Evolutionary conservation across 1,139 yeast genomes (phyloP).

Genomic region (Kodamaea fungicola): DNA sequence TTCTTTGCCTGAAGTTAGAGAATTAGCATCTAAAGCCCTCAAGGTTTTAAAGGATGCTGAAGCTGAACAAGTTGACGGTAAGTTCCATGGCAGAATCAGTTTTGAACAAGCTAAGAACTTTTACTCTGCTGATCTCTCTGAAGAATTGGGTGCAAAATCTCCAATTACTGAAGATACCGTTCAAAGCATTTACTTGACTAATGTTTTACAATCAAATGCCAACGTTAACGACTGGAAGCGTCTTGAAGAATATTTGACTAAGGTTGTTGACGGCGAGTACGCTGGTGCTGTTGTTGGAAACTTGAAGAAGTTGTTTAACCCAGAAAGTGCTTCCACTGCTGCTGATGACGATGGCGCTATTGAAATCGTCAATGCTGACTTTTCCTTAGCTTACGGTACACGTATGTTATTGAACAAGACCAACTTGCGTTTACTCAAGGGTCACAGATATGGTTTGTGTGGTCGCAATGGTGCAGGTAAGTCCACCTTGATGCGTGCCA

Average conservation of each 20-base stretch:
- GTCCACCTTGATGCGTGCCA: conserved; percentile 95
- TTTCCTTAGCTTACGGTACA: conserved; percentile 95
- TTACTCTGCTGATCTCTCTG: conserved; percentile 34
- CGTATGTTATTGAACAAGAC: conserved; percentile 96
- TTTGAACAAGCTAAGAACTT: conserved; percentile 51
- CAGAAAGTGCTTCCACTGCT: conserved; percentile 49
- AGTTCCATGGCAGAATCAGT: conserved; percentile 72
- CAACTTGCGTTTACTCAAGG: conserved; percentile 78
- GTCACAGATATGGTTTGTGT: conserved; percentile 96
- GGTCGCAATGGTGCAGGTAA: conserved; percentile 99
- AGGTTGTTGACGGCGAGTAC: conserved; percentile 38
- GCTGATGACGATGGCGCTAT: conserved; percentile 53
- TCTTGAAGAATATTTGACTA: conserved; percentile 52
- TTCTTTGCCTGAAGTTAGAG: conserved; percentile 95
- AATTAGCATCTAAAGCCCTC: conserved; percentile 82
- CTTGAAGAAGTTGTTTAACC: conserved; percentile 65
- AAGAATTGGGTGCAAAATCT: conserved; percentile 18
- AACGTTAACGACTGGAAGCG: conserved; percentile 91
- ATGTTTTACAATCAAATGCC: conserved; percentile 65
- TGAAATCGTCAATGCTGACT: conserved; percentile 89
- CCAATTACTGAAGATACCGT: conserved; percentile 23
- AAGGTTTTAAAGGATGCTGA: conserved; percentile 80
- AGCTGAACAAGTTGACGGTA: conserved; percentile 59
- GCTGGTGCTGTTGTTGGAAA: conserved; percentile 47
- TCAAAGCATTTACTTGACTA: conserved; percentile 49